Evolutionary conservation across 2,329 filamentous ascomycete genomes (phyloP), one percentile per base, ranked within the genome.

Genomic region (Alternaria sp.): DNA sequence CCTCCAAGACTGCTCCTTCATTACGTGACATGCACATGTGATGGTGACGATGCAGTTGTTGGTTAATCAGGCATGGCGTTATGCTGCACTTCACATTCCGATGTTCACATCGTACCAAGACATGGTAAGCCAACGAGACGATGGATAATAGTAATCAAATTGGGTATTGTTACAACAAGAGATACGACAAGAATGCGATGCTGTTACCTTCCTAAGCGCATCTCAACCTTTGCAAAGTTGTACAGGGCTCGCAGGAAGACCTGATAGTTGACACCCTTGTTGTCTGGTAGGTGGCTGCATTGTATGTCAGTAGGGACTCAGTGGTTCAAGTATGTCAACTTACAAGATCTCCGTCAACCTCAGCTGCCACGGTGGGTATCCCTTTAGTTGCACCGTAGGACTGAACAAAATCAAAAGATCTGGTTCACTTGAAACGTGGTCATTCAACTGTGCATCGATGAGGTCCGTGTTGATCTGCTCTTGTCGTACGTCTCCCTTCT

Each of bases 361-460:
- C 65, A 98, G 87, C 81, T 97, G 96, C 96, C 96, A 99, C 1
- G 96, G 96, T 10, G 96, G 96, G 78, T 98, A 99, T 10, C 96
- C 94, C 58, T 93, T 90, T 47, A 99, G 82, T 77, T 94, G 90
- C 58, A 98, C 89, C 54, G 89, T 88, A 5, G 94, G 92, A 1
- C 91, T 89, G 78, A 99, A 99, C 9, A 97, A 83, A 58, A 99
- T 87, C 62, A 99, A 83, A 14, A 99, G 84, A 78, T 98, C 94
- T 3, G 96, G 96, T 81, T 99, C 95, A 10, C 88, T 86, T 86
- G 96, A 96, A 64, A 97, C 89, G 55, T 87, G 87, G 61, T 89
- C 88, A 47, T 81, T 91, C 55, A 99, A 86, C 81, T 99, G 96
- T 5, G 93, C 92, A 75, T 98, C 94, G 56, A 99, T 90, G 55